A percentile compares a stretch with the other conserved stretches of the same genome.
These are phyloP conservation scores for Candida pseudofarinosa DNA, from an alignment of 805 yeast species.

Conservation along the genomic window DNA sequence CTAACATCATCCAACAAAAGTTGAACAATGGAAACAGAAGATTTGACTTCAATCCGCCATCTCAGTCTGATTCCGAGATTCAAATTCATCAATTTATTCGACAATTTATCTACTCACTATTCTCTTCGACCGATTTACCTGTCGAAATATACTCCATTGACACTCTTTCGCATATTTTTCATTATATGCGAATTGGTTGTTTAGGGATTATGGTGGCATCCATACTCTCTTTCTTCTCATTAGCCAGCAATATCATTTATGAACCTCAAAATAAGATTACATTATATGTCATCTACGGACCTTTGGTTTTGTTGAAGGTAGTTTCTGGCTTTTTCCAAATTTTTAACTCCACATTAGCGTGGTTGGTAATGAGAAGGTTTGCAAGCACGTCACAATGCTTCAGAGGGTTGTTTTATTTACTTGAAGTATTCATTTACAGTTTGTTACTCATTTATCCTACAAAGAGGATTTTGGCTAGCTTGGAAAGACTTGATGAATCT, in stretches of 20 bases:
- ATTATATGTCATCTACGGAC: background rate
- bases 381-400: conserved; percentile 2
- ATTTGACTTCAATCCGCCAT: background rate
- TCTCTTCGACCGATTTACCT: conserved; percentile 14
- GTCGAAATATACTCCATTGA: conserved; percentile 6
- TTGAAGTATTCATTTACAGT: background rate
- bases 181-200: conserved; percentile 5
- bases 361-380: conserved; percentile 3
- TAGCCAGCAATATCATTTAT: background rate
- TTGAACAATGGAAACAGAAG: background rate
- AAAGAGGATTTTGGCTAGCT: background rate
- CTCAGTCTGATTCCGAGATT: background rate
- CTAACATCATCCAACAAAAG: background rate
- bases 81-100: conserved; percentile 5
- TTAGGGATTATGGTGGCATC: conserved; percentile 11
- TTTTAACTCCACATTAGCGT: conserved; percentile 2
- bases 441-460: background rate
- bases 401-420: background rate
- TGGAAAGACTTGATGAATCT: background rate
- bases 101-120: conserved; percentile 10
- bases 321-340: conserved; percentile 1
- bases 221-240: conserved; percentile 1
- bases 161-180: conserved; percentile 3
- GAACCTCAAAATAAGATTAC: background rate
- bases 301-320: background rate